Evolutionary conservation across 2,329 filamentous ascomycete species (phyloP), one percentile per base, ranked within the genome.

Genomic region (Sclerotinia nivalis): DNA sequence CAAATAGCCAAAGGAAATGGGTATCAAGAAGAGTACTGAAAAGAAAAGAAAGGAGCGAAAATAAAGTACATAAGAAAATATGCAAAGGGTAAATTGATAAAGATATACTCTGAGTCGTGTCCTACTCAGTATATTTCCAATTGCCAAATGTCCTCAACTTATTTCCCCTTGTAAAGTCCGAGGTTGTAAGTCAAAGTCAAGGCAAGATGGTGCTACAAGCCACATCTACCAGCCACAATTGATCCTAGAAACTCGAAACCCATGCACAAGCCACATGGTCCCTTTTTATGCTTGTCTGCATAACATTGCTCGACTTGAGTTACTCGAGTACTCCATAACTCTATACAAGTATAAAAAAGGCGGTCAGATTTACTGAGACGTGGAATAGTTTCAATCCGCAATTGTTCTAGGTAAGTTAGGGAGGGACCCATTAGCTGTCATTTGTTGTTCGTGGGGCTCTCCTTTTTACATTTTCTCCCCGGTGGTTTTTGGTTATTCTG

Each of bases 81-180:
- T 64, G 61, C 22, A 18, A 65, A 4, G 47, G 60, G 22, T 37
- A 49, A 64, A 37, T 50, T 2, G 49, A 25, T 52, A 40, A 64
- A 50, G 45, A 64, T 50, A 37, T 40, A 43, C 40, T n/a, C 9
- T 40, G 13, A 12, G 37, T 40, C 6, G 34, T 4, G 4, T 13
- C 37, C 47, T 49, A 49, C 22, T n/a, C 7, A 49, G 22, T 43
- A 47, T 60, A 40, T 55, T 55, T 58, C 52, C 52, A 70, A 61
- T 67, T 72, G 72, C 71, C 72, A 72, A 70, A 70, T 72, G 72
- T 69, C 72, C 66, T 71, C 66, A 73, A 71, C 34, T 64, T 37
- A 34, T 56, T 66, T 31, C 37, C 62, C 49, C 43, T 40, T 10
- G 28, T 22, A 25, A 64, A 22, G 45, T 52, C 65, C 25, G 52